Evolutionary conservation across 2,329 filamentous ascomycete genomes (phyloP).

Genomic region (Aspergillus neoniger): DNA sequence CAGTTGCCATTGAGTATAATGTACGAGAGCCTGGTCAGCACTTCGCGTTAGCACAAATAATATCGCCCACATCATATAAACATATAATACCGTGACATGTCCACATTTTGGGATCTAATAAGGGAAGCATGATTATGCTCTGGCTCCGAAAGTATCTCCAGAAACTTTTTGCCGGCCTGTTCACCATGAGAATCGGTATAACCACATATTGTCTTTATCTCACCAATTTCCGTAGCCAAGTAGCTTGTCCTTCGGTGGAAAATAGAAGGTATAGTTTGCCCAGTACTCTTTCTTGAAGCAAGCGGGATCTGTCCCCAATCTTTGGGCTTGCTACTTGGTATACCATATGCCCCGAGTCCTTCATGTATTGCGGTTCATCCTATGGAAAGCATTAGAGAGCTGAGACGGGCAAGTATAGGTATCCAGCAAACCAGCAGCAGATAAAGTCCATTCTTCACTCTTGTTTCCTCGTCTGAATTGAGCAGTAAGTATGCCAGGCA

Average conservation of each 20-base stretch:
- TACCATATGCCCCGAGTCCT: neutral
- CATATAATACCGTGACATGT: constrained; percentile 6
- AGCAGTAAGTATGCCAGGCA: constrained; percentile 22
- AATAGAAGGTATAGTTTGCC: constrained; percentile 13
- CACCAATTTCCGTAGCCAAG: constrained; percentile 23
- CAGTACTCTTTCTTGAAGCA: constrained; percentile 9
- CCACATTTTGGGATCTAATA: neutral
- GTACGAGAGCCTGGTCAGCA: neutral
- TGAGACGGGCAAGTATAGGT: too few relatives aligned
- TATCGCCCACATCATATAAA: too few relatives aligned
- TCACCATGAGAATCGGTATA: constrained; percentile 12
- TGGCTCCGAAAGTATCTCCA: constrained; percentile 23
- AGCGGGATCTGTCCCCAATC: neutral
- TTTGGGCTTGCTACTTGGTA: constrained; percentile 5
- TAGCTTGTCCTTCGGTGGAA: neutral
- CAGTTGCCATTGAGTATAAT: constrained; percentile 19
- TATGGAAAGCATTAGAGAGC: constrained; percentile 13
- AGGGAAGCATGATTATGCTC: constrained; percentile 9
- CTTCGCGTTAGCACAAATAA: neutral
- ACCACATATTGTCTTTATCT: neutral
- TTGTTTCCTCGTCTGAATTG: constrained; percentile 4
- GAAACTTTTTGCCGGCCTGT: constrained; percentile 29
- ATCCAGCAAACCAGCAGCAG: constrained; percentile 22
- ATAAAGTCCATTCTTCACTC: constrained; percentile 16
- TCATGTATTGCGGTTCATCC: constrained; percentile 13